Conservation (phyloP, 1,284 basidiomycete genomes). For the Caloboletus inedulis region DNA sequence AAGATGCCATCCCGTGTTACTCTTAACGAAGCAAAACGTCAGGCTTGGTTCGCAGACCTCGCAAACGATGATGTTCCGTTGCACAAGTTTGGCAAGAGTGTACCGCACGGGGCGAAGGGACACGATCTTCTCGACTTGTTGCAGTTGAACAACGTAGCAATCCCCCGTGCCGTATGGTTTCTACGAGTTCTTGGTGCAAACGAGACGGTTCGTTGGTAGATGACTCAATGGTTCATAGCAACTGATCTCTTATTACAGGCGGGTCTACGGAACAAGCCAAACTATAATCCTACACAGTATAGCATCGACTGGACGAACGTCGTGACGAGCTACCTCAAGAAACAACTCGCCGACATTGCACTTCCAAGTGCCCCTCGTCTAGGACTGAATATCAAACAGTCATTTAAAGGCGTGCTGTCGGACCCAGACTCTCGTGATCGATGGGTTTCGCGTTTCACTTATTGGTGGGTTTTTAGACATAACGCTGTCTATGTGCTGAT, state of each 20-base stretch:
- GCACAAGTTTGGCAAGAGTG: conserved; percentile 81
- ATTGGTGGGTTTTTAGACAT: conserved; percentile 52
- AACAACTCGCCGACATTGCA: conserved; percentile 82
- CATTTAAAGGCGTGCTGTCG: conserved; percentile 72
- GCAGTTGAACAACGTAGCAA: conserved; percentile 76
- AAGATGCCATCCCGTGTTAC: conserved; percentile 87
- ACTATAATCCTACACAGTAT: conserved; percentile 78
- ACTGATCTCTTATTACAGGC: conserved; percentile 41
- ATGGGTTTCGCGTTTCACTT: conserved; percentile 81
- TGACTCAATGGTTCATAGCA: not conserved
- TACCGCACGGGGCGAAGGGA: conserved; percentile 92
- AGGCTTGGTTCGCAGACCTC: conserved; percentile 88
- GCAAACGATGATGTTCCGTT: conserved; percentile 88
- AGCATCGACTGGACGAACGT: conserved; percentile 88
- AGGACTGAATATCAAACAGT: conserved; percentile 74
- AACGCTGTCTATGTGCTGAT: conserved; percentile 7
- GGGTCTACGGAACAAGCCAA: conserved; percentile 68
- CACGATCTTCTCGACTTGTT: conserved; percentile 89
- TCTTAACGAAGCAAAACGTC: conserved; percentile 84
- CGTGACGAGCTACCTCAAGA: conserved; percentile 85
- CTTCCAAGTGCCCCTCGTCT: conserved; percentile 75
- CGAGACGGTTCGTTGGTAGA: conserved; percentile 65
- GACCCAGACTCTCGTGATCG: conserved; percentile 66
- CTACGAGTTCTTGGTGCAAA: conserved; percentile 92
- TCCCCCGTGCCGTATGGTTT: conserved; percentile 92